Base-by-base conservation (phyloP, 2,329 filamentous ascomycete species). In the Biscogniauxia sp. region DNA sequence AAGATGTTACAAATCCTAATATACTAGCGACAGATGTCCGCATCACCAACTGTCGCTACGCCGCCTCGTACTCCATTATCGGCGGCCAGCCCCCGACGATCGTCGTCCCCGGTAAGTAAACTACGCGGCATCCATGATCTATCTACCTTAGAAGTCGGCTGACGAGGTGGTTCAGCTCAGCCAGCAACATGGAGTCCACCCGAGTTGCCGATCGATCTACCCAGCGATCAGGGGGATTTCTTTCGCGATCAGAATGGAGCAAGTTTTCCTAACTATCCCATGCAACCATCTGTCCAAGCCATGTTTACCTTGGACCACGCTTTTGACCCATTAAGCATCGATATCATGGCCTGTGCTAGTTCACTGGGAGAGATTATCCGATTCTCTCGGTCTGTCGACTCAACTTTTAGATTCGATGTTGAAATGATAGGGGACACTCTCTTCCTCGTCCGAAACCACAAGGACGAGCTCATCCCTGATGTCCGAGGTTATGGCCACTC, bases 351-450 rank as follows among this genome's bases (percentile, higher is more conserved):
- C 2, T 70, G 65, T 32, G 69, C 68, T 23, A 69, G 66, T 45
- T 63, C 68, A 2, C 37, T 71, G n/a, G 65, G 67, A 49, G 66
- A 71, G 7, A 61, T 70, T n/a, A 61, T 71, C 13, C 64, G 66
- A 23, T 69, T 68, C 55, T 52, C 53, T 13, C 56, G 63, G 28
- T 65, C 61, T 5, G 51, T 67, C 6, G 59, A 68, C 3, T 61
- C 64, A 8, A 68, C 66, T 3, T 70, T 70, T 56, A 61, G 66
- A 32, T 69, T 68, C 20, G 62, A 69, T 28, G 63, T 66, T 49
- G 69, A 71, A 49, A 58, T 69, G 51, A 45, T 71, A 53, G 67
- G 66, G 9, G 64, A 69, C 25, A 70, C 67, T 2, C 59, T 70
- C 17, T 71, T 70, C 56, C 28, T 71, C 2, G 51, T 67, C 53